These are phyloP conservation scores for Buxus sempervirens DNA, from an alignment of 164 flowering plant genomes.

Conservation along the genomic window DNA sequence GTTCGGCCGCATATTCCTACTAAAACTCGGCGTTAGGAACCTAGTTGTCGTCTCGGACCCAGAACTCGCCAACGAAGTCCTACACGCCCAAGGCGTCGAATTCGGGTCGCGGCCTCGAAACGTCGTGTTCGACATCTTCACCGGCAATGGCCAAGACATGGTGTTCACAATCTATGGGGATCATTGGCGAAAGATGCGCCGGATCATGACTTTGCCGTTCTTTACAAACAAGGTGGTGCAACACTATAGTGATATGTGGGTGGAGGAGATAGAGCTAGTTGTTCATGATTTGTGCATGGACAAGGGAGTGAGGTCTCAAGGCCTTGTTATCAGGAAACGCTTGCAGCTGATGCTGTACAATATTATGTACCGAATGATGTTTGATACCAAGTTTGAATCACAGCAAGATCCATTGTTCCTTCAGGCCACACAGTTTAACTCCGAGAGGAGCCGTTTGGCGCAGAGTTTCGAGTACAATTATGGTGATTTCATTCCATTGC, in stretches of 20 bases:
- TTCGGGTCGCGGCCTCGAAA: slow-evolving; percentile 71
- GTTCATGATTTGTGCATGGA: slow-evolving; percentile 33
- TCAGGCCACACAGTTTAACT: slow-evolving; percentile 41
- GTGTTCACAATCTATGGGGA: slow-evolving; percentile 77
- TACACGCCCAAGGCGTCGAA: slow-evolving; percentile 65
- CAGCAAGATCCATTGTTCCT: slow-evolving; percentile 54
- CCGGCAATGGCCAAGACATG: slow-evolving; percentile 80
- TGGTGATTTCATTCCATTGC: slow-evolving; percentile 71
- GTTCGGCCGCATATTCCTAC: slow-evolving; percentile 49
- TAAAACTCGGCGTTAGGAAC: slow-evolving; percentile 52
- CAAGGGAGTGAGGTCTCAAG: slow-evolving; percentile 23
- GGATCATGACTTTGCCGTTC: slow-evolving; percentile 69
- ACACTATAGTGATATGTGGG: slow-evolving; percentile 50
- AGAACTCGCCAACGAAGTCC: slow-evolving; percentile 50
- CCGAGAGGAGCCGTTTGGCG: slow-evolving; percentile 68
- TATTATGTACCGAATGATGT: slow-evolving; percentile 72
- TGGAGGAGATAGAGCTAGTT: slow-evolving; percentile 50
- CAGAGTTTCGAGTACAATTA: slow-evolving; percentile 78
- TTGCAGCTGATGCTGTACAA: slow-evolving; percentile 71
- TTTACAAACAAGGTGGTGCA: slow-evolving; percentile 78
- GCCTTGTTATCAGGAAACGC: slow-evolving; percentile 50
- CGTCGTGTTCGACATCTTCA: slow-evolving; percentile 70
- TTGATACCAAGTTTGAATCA: slow-evolving; percentile 52
- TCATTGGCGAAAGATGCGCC: slow-evolving; percentile 74
- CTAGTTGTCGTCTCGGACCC: slow-evolving; percentile 58